Evolutionary conservation across 257 asterid genomes (phyloP).

Genomic region (Gentiana macrophylla): DNA sequence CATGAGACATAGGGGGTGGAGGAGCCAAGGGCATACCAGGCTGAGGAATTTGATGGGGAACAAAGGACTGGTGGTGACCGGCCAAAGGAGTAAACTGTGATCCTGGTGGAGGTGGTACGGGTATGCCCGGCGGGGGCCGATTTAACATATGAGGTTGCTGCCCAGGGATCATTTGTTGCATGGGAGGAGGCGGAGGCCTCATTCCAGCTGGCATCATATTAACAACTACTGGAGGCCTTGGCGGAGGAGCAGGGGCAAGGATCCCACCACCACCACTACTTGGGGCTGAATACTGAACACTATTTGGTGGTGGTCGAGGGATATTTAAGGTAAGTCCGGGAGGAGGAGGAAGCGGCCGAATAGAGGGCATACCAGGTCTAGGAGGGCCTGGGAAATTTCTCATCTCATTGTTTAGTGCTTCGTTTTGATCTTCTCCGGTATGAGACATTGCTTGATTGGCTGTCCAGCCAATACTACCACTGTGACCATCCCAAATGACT

Average conservation of each 20-base stretch:
- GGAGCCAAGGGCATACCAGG: conserved; percentile 63
- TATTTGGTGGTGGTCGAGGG: conserved; percentile 58
- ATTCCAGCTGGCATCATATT: conserved; percentile 41
- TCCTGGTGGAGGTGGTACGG: conserved; percentile 80
- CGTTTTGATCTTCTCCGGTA: conserved; percentile 51
- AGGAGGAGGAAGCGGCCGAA: conserved; percentile 85
- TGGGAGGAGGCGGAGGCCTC: conserved; percentile 70
- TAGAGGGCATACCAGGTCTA: conserved; percentile 52
- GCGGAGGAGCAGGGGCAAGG: conserved; percentile 59
- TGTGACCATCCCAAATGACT: conserved; percentile 98
- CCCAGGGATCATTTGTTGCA: conserved; percentile 50
- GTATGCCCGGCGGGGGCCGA: conserved; percentile 41
- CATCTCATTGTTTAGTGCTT: conserved; percentile 34
- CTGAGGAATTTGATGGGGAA: conserved; percentile 47
- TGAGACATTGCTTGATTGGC: conserved; percentile 93
- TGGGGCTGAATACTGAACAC: conserved; percentile 45
- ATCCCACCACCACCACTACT: conserved; percentile 35
- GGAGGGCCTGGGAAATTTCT: conserved; percentile 74
- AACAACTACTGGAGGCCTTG: conserved; percentile 49
- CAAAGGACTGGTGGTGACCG: conserved; percentile 40
- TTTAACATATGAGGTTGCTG: conserved; percentile 54
- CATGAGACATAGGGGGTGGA: conserved; percentile 75
- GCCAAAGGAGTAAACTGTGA: conserved; percentile 68
- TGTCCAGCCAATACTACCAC: conserved; percentile 86
- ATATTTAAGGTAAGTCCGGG: conserved; percentile 74